These are phyloP conservation scores for Ceratobasidium sp. DNA, from an alignment of 1,284 basidiomycete species.

Conservation along the genomic window DNA sequence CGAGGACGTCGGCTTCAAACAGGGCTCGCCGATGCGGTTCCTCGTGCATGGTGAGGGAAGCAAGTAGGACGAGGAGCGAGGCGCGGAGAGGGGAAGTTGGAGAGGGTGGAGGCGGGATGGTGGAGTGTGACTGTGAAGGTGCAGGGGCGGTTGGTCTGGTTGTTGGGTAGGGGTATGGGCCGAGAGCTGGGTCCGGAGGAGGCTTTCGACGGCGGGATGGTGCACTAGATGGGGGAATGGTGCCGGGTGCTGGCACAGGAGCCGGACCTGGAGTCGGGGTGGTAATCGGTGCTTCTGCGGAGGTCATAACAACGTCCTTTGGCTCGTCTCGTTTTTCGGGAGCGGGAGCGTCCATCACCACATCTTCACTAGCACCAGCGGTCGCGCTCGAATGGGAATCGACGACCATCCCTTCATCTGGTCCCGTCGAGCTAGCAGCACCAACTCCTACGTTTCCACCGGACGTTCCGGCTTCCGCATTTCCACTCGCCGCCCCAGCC, in stretches of 20 bases:
- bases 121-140: neutral
- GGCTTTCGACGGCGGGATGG: constrained; percentile 31
- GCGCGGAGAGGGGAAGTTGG: constrained; percentile 26
- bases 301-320: constrained; percentile 19
- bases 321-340: neutral
- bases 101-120: constrained; percentile 3
- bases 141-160: neutral
- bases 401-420: constrained; percentile 16
- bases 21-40: constrained; percentile 26
- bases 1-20: constrained; percentile 8
- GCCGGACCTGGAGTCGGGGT: neutral
- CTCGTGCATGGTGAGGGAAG: constrained; percentile 24
- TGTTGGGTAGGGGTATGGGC: constrained; percentile 20
- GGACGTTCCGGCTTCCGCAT: too few species aligned
- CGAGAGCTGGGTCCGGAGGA: constrained; percentile 38
- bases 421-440: neutral
- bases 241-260: constrained; percentile 11
- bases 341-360: constrained; percentile 2
- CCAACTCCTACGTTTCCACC: neutral
- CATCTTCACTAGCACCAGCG: neutral
- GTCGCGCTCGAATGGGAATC: neutral
- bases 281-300: neutral
- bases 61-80: constrained; percentile 26
- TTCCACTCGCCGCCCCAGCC: too few species aligned
- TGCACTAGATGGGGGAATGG: neutral